Percentiles rank a stretch among this genome's conserved stretches.
These are phyloP conservation scores for Calophaca sinica DNA, from an alignment of 306 rosid species.

Conservation along the genomic window DNA sequence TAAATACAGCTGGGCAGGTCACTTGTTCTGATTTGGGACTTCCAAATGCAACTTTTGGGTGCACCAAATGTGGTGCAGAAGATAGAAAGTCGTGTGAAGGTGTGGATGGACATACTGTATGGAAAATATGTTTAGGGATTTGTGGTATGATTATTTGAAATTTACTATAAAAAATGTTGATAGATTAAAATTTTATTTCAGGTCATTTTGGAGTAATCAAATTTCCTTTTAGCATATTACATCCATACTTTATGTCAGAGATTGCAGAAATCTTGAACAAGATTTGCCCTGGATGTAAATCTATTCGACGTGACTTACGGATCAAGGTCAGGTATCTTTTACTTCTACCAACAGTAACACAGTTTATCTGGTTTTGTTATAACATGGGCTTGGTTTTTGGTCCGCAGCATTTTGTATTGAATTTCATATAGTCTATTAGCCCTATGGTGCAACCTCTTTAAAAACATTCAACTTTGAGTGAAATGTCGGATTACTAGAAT, in stretches of 20 bases:
- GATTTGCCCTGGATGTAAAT: constrained; percentile 87
- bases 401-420: constrained; percentile 7
- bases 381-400: neutral
- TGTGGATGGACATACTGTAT: constrained; percentile 46
- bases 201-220: constrained; percentile 90
- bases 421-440: constrained; percentile 11
- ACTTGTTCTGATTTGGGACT: constrained; percentile 83
- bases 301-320: constrained; percentile 58
- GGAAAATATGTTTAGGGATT: constrained; percentile 39
- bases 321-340: constrained; percentile 74
- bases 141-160: constrained; percentile 27
- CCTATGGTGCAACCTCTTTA: neutral
- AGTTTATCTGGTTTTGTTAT: neutral
- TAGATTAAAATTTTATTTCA: constrained; percentile 51
- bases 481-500: neutral
- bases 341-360: constrained; percentile 33
- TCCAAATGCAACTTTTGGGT: constrained; percentile 72
- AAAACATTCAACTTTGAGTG: neutral
- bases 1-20: constrained; percentile 72
- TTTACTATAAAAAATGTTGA: constrained; percentile 44
- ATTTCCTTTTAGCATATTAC: constrained; percentile 70
- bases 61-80: constrained; percentile 82
- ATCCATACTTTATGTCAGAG: constrained; percentile 85
- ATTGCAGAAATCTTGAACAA: constrained; percentile 78
- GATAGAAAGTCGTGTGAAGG: constrained; percentile 73